These are phyloP conservation scores for Massarina eburnea DNA, from an alignment of 2,329 filamentous ascomycete species.

Conservation along the genomic window DNA sequence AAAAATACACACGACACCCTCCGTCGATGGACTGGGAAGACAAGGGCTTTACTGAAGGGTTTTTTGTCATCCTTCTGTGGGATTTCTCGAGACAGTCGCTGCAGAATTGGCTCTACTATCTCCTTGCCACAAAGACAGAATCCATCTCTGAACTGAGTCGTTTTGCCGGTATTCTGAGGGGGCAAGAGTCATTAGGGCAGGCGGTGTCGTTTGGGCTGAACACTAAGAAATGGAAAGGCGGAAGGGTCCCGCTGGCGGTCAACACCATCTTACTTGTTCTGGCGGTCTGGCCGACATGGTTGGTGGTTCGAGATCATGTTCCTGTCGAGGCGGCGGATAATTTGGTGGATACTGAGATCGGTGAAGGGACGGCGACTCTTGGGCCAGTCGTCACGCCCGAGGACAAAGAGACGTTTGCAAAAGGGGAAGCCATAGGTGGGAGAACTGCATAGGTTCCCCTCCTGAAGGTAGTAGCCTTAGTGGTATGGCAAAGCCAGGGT, in stretches of 20 bases:
- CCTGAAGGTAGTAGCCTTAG: neutral
- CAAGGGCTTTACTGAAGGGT: constrained; percentile 49
- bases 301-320: constrained; percentile 31
- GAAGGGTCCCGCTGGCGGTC: constrained; percentile 46
- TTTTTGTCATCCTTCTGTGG: constrained; percentile 54
- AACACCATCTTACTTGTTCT: constrained; percentile 37
- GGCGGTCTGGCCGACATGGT: constrained; percentile 33
- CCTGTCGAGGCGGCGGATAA: constrained; percentile 23
- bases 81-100: constrained; percentile 55
- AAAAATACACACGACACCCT: constrained; percentile 50
- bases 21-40: constrained; percentile 46
- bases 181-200: constrained; percentile 50
- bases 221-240: constrained; percentile 47
- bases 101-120: constrained; percentile 61
- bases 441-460: constrained; percentile 8
- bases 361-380: neutral
- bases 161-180: constrained; percentile 47
- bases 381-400: constrained; percentile 9
- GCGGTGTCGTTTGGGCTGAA: constrained; percentile 50
- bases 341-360: neutral
- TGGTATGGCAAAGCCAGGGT: neutral
- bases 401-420: constrained; percentile 13
- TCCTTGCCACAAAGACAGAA: constrained; percentile 58
- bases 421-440: constrained; percentile 13
- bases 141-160: constrained; percentile 56